Percentiles rank a stretch among this genome's conserved stretches.
These are phyloP conservation scores for Ganoderma leucocontextum DNA, from an alignment of 1,284 basidiomycete genomes.

Conservation along the genomic window DNA sequence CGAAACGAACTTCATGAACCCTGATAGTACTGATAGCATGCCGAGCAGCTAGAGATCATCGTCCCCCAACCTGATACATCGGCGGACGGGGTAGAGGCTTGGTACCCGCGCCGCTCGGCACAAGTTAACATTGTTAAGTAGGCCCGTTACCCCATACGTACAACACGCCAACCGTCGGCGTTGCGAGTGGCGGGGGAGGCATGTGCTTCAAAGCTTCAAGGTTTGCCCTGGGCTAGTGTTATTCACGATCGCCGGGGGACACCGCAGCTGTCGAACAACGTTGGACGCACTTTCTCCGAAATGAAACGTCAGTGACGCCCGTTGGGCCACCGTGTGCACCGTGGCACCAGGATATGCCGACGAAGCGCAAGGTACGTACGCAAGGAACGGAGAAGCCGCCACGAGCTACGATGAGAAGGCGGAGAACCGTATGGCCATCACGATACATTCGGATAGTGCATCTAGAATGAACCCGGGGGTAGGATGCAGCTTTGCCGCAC, in stretches of 20 bases:
- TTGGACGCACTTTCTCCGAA: neutral
- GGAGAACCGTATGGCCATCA: neutral
- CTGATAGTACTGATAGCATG: neutral
- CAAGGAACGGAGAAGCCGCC: neutral
- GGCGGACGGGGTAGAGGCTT: neutral
- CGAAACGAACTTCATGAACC: neutral
- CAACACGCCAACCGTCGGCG: neutral
- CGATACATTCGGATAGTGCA: neutral
- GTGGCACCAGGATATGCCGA: neutral
- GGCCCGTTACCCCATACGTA: neutral
- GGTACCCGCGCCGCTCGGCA: neutral
- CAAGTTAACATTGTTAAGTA: neutral
- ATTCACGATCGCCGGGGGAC: neutral
- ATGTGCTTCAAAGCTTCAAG: slow-evolving; percentile 3
- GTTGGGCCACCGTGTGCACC: neutral
- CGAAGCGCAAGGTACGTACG: neutral
- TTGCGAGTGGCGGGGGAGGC: neutral
- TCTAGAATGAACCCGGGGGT: neutral
- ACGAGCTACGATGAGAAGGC: neutral
- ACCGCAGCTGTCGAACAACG: neutral
- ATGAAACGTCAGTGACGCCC: neutral
- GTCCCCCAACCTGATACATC: neutral
- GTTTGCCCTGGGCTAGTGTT: neutral
- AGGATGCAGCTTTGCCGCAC: neutral
- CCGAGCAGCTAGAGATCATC: slow-evolving; percentile 2